Evolutionary conservation across 2,329 filamentous ascomycete species (phyloP).

Genomic region (Rhexocercosporidium sp.): DNA sequence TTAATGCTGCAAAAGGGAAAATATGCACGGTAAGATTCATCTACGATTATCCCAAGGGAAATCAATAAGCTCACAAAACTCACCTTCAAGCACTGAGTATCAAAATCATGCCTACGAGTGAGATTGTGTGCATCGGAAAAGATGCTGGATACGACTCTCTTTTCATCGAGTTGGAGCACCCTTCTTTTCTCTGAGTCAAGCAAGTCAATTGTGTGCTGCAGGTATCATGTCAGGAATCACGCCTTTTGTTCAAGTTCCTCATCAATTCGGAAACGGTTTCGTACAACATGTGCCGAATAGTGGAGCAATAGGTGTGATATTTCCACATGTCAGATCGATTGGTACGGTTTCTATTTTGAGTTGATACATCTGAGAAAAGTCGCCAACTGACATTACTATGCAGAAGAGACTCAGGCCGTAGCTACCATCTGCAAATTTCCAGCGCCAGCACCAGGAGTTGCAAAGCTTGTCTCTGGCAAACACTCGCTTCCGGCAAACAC

Average conservation of each 20-base stretch:
- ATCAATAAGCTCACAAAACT: too few species aligned
- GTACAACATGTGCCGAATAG: neutral
- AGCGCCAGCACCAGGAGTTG: neutral
- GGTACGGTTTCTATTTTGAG: neutral
- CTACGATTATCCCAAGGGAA: too few species aligned
- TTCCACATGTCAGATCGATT: neutral
- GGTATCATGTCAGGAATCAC: neutral
- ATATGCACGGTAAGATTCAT: neutral
- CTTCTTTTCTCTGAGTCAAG: slow-evolving; percentile 42
- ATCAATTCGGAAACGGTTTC: neutral
- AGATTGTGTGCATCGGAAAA: slow-evolving; percentile 44
- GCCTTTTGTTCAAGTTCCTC: neutral
- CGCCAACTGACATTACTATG: neutral
- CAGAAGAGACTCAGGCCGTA: neutral
- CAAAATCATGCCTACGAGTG: slow-evolving; percentile 37
- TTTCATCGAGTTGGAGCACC: slow-evolving; percentile 49
- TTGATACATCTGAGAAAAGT: too few species aligned
- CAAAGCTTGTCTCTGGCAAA: slow-evolving; percentile 21
- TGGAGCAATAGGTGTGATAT: neutral
- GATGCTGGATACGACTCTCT: slow-evolving; percentile 45
- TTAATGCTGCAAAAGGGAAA: neutral
- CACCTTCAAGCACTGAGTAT: slow-evolving; percentile 28
- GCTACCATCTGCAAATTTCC: neutral
- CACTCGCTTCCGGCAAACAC: slow-evolving; percentile 35
- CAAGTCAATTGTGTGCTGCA: slow-evolving; percentile 38